A percentile compares a stretch with the other conserved stretches of the same genome.
These are phyloP conservation scores for Trichoderma polysporum DNA, from an alignment of 2,329 filamentous ascomycete species.

Conservation along the genomic window DNA sequence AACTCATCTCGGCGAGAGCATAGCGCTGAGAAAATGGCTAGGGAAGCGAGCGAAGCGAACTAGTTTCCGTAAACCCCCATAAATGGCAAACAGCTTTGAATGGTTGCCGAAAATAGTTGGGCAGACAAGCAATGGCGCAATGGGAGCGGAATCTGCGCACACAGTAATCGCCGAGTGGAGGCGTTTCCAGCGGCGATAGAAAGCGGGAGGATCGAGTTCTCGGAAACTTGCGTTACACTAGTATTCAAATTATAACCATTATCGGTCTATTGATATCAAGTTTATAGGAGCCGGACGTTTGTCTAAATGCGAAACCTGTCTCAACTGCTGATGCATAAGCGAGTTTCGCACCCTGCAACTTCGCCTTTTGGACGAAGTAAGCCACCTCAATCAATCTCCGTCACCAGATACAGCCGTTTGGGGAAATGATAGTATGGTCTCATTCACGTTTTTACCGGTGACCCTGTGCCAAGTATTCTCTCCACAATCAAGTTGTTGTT, in stretches of 20 bases:
- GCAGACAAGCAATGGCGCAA: background rate
- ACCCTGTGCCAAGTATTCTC: background rate
- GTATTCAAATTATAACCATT: background rate
- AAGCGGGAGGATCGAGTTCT: background rate
- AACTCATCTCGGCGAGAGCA: background rate
- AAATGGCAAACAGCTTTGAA: background rate
- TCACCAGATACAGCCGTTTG: background rate
- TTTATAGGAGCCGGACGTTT: background rate
- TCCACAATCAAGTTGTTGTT: background rate
- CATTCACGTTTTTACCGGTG: background rate
- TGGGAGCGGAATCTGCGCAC: background rate
- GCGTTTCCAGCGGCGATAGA: background rate
- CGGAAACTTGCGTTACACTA: background rate
- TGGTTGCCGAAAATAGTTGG: background rate
- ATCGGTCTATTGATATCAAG: background rate
- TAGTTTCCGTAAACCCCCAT: background rate
- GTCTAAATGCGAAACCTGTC: background rate
- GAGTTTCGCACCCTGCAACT: background rate
- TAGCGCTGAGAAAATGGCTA: background rate
- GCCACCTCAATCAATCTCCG: background rate
- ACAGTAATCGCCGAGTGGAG: constrained; percentile 3
- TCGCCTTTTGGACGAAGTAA: background rate
- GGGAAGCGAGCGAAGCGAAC: background rate
- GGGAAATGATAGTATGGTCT: background rate
- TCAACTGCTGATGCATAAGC: background rate